Base-by-base conservation (phyloP, 2,329 filamentous ascomycete genomes). In the Beauveria medogensis region DNA sequence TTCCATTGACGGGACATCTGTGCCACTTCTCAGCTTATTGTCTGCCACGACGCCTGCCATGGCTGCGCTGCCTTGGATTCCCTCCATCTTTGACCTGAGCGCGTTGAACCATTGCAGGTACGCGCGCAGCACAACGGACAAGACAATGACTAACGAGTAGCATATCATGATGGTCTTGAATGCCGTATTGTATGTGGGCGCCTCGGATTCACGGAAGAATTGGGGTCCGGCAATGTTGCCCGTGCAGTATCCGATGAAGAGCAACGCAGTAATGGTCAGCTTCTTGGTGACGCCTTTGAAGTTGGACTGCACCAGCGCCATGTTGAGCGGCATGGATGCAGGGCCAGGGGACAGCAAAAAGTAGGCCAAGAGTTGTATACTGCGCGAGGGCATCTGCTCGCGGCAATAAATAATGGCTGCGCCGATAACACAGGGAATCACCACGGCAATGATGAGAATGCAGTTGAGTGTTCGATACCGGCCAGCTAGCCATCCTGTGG, bases 261-360 rank as follows among this genome's bases (percentile, higher is more conserved):
- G 69, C 65, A 84, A 65, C 0, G 80, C 80, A 1, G 80, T 84
- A 60, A 84, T 78, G 7, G 81, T 83, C 76, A 82, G 82, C 69
- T 84, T 85, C 73, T 85, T 85, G 37, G 82, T 83, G 22, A 82
- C 79, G 18, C 82, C 82, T 14, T 78, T 76, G 64, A 78, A 82
- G 67, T 85, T 84, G 18, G 79, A 75, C 67, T 82, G 79, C 3
- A 83, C 78, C 0, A 85, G 76, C 0, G 82, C 78, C 70, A 85
- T 75, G 12, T 77, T 76, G 1, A 86, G 75, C 0, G 83, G 82
- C 71, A 85, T 76, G 2, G 78, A 78, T 0, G 80, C 75, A 0
- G 82, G 78, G 0, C 82, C 82, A 0, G 80, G 78, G 1, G 78
- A 78, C 3, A 85, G 73, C 10, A 84, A 69, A 66, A 85, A 85